Evolutionary conservation across 768 basidiomycete genomes (phyloP), one percentile per base, ranked within the genome.

Genomic region (Hericium rajendrae): DNA sequence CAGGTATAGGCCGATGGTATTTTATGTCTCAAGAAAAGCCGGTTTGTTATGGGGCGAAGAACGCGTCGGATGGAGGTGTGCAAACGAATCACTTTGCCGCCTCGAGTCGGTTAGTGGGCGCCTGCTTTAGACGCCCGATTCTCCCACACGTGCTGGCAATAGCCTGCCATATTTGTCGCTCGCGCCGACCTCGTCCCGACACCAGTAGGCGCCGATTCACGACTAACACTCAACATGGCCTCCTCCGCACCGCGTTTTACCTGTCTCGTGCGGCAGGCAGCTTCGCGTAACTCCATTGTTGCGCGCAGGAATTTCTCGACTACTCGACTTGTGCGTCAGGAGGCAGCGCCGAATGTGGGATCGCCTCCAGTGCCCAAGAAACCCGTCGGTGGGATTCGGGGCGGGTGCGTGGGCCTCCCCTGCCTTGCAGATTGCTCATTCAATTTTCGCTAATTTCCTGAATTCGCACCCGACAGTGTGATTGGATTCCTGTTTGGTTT

Each of bases 401-500:
- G 74, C 60, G 72, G 74, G 74, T 75, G 57, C 60, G 71, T 67
- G 39, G 11, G 28, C 53, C 48, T 20, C 28, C n/a, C 48, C 46
- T 20, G 26, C 32, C 26, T n/a, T 50, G 20, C 37, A 54, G 32
- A 43, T 18, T 43, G 13, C 13, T 16, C 41, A 43, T 43, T 18
- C 4, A 43, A 15, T 43, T 8, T 16, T 43, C 12, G 41, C 41
- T 43, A 43, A 43, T 43, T 15, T 43, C 41, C 16, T 18, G 41
- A 18, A 6, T 43, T 15, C n/a, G 41, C 15, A 16, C 6, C 15
- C 10, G 18, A 16, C 63, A 92, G 90, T 51, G 82, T 92, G 55
- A 78, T 92, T 43, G 91, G 91, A 0, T 92, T 93, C 68, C 69
- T 97, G 38, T 83, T 94, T 63, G 94, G 92, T 1, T 94, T 95